Conservation (phyloP, 2,329 filamentous ascomycete genomes). For the Apiospora koreana region DNA sequence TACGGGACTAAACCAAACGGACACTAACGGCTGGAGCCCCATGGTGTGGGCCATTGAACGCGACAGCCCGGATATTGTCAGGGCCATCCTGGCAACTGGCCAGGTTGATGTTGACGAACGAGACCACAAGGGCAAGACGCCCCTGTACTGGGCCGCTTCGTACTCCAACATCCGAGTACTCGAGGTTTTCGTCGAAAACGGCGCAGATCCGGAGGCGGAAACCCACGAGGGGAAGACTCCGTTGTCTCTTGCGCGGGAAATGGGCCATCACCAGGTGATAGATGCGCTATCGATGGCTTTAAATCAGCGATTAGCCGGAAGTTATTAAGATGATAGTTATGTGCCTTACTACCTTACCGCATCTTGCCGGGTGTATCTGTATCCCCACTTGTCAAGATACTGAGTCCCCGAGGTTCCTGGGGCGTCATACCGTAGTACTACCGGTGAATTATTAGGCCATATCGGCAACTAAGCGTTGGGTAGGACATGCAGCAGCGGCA, state of each 20-base stretch:
- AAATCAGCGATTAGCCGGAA: too few species aligned
- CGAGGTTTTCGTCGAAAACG: not conserved
- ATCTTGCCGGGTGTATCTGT: too few species aligned
- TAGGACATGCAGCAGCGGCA: too few species aligned
- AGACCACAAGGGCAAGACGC: constrained; percentile 4
- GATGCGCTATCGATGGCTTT: not conserved
- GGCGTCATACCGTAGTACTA: too few species aligned
- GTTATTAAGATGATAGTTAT: too few species aligned
- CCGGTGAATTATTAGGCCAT: too few species aligned
- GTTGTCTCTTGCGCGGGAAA: not conserved
- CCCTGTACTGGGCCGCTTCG: constrained; percentile 1
- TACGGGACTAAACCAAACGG: not conserved
- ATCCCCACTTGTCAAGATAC: too few species aligned
- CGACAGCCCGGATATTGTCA: constrained; percentile 7
- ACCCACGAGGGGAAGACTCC: not conserved
- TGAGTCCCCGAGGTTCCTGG: too few species aligned
- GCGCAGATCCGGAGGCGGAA: not conserved
- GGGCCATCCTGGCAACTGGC: constrained; percentile 4
- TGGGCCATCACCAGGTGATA: not conserved
- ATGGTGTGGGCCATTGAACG: constrained; percentile 4
- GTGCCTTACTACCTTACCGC: too few species aligned
- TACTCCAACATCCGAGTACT: not conserved
- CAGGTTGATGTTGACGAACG: not conserved
- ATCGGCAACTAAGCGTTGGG: too few species aligned
- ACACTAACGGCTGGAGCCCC: constrained; percentile 7